Base-by-base conservation (phyloP, 345 rosid genomes). In the Cardamine occulta region DNA sequence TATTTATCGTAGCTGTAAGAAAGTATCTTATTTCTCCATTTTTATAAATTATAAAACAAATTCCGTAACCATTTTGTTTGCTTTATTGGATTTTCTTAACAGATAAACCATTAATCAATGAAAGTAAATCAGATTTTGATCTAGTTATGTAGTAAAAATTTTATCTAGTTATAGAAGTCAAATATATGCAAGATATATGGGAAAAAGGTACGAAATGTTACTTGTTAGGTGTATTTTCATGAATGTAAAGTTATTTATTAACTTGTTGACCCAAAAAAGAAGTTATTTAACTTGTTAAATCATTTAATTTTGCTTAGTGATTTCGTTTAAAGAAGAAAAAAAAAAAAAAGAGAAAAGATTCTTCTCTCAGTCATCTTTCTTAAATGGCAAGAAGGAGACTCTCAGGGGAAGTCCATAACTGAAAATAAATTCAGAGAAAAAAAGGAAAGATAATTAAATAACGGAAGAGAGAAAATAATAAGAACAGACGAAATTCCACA, bases 321-420 rank as follows among this genome's bases (percentile, higher is more conserved):
- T 44, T n/a, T 65, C 8, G 19, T 18, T 19, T 12, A 35, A 67
- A 52, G 52, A 24, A 68, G 63, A 54, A 68, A 17, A n/a, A 47
- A 17, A 31, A 11, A 11, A 37, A 35, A 34, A 34, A 24, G 66
- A 60, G 39, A 63, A 55, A 70, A 77, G 66, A 70, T 62, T 63
- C 44, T 32, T 51, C 45, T 17, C 24, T 23, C 11, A 18, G 56
- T 44, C 60, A 14, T 39, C 74, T 24, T 48, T 63, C 69, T 59
- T 60, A 74, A 74, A 79, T 48, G 44, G 37, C 12, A 60, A 28
- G 58, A 24, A 73, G 53, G 54, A 35, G 74, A 66, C 70, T 72
- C 72, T 26, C 8, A 35, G 18, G 45, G 53, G 45, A 77, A 77
- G 72, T 71, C 35, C 63, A 49, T 57, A 77, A 71, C 80, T 57